Base-by-base conservation (phyloP, 352 stramenopile genomes). In the Pseudoperonospora humuli region DNA sequence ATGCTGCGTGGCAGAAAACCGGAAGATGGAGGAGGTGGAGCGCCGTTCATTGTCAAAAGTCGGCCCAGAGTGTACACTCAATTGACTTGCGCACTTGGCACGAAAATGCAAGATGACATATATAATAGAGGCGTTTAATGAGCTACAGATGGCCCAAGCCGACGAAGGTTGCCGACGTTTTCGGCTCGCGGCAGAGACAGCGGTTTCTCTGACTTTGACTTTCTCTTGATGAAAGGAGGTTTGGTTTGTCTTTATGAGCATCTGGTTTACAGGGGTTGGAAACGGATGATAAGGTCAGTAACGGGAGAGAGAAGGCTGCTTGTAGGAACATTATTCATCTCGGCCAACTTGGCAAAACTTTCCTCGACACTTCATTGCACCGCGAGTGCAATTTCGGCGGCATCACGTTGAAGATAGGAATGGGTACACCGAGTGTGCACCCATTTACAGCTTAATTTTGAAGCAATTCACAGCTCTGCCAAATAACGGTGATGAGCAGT, bases 31-130 rank as follows among this genome's bases (percentile, higher is more conserved):
- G 61, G 61, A 29, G 50, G 56, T 2, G 28, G 18, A 15, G 20
- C 21, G 34, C 45, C 52, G 39, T 35, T 63, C 52, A 63, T 67
- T 10, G 23, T 26, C 3, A 15, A 32, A 15, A 32, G 26, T 7
- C 8, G 26, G 3, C 3, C 7, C 14, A 15, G 3, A 32, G 10
- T 29, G 26, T 10, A 29, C n/a, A 27, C 25, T 17, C 3, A 28
- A 7, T 7, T 9, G 1, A 19, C 56, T 65, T 66, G 57, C 19
- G 26, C n/a, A 23, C 14, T 54, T 11, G 45, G 40, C 26, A 39
- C 40, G 7, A 52, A 62, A 61, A 55, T 45, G 51, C 34, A 46
- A 61, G 57, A 66, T 66, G 57, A 61, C 35, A 33, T 36, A n/a
- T n/a, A n/a, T n/a, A n/a, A n/a, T n/a, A n/a, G n/a, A n/a, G n/a